phyloP scores from a whole-genome alignment of 176 grass and related monocot species.

The Eragrostis nindensis region DNA sequence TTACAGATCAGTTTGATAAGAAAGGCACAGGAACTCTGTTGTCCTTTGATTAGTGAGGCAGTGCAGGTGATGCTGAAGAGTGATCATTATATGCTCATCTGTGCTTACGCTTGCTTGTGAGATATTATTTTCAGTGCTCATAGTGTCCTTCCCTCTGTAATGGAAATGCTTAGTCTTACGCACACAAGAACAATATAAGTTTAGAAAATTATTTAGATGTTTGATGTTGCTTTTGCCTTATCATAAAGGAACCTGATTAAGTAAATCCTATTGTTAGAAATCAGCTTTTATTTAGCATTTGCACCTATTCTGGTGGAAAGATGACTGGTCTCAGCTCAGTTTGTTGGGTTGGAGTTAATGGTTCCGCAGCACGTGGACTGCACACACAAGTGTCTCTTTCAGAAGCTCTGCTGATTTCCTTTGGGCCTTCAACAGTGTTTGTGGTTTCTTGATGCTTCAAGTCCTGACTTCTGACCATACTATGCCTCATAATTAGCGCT shows the following conservation, averaged over 20 bases:
- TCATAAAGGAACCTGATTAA: slow-evolving; percentile 27
- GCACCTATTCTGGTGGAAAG: neutral
- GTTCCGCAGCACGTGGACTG: slow-evolving; percentile 23
- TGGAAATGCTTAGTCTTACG: slow-evolving; percentile 35
- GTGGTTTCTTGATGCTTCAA: slow-evolving; percentile 28
- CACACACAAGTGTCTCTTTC: slow-evolving; percentile 9
- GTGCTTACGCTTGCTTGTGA: slow-evolving; percentile 37
- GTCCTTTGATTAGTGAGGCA: slow-evolving; percentile 33
- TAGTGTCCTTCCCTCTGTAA: slow-evolving; percentile 20
- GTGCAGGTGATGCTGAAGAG: slow-evolving; percentile 26
- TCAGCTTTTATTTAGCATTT: slow-evolving; percentile 14
- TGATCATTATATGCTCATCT: slow-evolving; percentile 5
- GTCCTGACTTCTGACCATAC: slow-evolving; percentile 39
- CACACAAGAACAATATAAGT: neutral
- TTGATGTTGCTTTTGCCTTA: slow-evolving; percentile 17
- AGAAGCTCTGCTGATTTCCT: slow-evolving; percentile 18
- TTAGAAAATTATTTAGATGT: slow-evolving; percentile 41
- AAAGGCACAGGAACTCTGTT: slow-evolving; percentile 35
- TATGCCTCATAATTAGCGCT: slow-evolving; percentile 24
- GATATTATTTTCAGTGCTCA: neutral
- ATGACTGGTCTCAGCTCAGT: slow-evolving; percentile 27
- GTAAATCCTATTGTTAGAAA: slow-evolving; percentile 33
- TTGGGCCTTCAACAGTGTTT: slow-evolving; percentile 1
- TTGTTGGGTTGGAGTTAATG: slow-evolving; percentile 36
- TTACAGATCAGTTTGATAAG: slow-evolving; percentile 37